These are phyloP conservation scores for Proliferodiscus dingleyae DNA, from an alignment of 2,329 filamentous ascomycete genomes.

Conservation along the genomic window DNA sequence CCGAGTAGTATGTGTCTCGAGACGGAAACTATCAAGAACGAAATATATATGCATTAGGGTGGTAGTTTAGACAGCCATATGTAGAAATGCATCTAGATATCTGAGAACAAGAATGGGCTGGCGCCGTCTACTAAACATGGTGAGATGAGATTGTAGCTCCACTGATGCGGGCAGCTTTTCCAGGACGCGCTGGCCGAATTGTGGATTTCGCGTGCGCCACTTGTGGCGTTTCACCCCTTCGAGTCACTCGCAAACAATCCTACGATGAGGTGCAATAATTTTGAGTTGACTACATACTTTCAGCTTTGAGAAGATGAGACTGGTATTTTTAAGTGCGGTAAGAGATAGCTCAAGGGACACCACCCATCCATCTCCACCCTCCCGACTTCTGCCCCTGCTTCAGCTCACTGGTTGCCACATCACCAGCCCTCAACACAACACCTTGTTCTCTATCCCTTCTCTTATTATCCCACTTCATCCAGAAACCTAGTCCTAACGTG, in stretches of 20 bases:
- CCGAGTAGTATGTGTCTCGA: too few relatives aligned
- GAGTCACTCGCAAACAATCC: not conserved
- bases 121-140: not conserved
- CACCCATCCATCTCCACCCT: constrained; percentile 17
- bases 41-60: too few relatives aligned
- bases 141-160: not conserved
- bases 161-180: not conserved
- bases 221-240: not conserved
- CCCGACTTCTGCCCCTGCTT: constrained; percentile 6
- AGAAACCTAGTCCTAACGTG: constrained; percentile 52
- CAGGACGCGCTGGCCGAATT: not conserved
- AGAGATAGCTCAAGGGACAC: not conserved
- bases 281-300: not conserved
- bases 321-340: too few relatives aligned
- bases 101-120: not conserved
- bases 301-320: too few relatives aligned
- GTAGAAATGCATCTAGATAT: not conserved
- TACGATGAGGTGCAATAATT: not conserved
- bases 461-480: constrained; percentile 62
- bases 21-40: too few relatives aligned
- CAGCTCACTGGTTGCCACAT: constrained; percentile 12
- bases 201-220: not conserved
- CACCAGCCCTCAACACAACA: constrained; percentile 8
- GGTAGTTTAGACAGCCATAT: not conserved
- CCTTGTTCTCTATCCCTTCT: constrained; percentile 46